phyloP scores from a whole-genome alignment of 345 rosid genomes.

The Pistacia integerrima region DNA sequence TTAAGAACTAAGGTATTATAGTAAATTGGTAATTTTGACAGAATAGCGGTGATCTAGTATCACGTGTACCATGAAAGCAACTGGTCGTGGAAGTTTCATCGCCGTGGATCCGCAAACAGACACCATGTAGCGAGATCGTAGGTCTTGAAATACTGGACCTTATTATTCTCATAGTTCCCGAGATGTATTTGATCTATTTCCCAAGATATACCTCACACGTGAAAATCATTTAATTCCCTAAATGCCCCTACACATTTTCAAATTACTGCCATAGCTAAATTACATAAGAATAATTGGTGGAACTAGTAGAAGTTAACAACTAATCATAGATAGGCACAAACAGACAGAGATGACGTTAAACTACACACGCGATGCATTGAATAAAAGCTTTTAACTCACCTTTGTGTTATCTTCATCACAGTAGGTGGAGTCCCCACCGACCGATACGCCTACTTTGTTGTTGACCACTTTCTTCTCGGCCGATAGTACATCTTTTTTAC shows the following conservation, averaged over 20 bases:
- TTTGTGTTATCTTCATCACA: constrained; percentile 29
- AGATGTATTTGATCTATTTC: constrained; percentile 27
- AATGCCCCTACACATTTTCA: background rate
- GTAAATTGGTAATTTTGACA: background rate
- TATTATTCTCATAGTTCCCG: constrained; percentile 14
- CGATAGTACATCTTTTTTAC: constrained; percentile 1
- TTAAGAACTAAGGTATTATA: background rate
- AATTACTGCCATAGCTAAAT: background rate
- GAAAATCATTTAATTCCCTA: constrained; percentile 29
- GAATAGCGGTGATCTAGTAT: constrained; percentile 9
- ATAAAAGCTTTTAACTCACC: constrained; percentile 38
- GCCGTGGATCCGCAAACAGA: constrained; percentile 50
- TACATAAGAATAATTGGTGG: too few species aligned
- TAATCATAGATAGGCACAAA: constrained; percentile 26
- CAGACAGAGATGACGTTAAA: constrained; percentile 20
- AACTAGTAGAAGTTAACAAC: background rate
- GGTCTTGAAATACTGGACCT: constrained; percentile 33
- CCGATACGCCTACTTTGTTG: constrained; percentile 38
- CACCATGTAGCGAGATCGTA: constrained; percentile 35
- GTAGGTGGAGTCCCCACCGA: constrained; percentile 49
- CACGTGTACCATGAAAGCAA: constrained; percentile 5
- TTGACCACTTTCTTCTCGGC: constrained; percentile 26
- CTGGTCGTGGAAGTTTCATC: constrained; percentile 30
- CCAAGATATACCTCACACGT: constrained; percentile 39
- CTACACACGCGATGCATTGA: constrained; percentile 11